Evolutionary conservation across 257 asterid species (phyloP), one percentile per base, ranked within the genome.

Genomic region (Nicotiana obtusifolia): DNA sequence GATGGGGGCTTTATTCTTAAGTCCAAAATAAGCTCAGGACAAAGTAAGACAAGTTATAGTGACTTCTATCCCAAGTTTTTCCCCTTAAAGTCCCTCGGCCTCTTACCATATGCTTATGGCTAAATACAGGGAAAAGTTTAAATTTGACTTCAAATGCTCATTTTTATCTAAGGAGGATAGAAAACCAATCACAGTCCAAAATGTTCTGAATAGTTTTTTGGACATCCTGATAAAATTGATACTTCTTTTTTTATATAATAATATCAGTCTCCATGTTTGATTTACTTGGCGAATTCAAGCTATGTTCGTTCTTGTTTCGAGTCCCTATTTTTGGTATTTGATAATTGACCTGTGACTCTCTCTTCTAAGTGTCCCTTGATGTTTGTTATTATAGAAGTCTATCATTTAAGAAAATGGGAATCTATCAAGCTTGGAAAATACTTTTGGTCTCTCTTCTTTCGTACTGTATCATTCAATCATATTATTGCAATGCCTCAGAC

Each of bases 401-500:
- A 9, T 41, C 61, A 75, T 49, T 75, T 24, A 75, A 47, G 24
- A 75, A 24, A 49, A 75, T 75, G 79, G 62, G 41, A 49, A 49
- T 49, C 62, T 24, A 10, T 4, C 79, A 28, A 75, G 41, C 62
- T 28, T 49, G 62, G 62, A 75, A 49, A 49, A 4, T 75, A 14
- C 3, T 49, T 4, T 49, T 75, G 79, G 7, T 75, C 16, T 24
- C 26, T 75, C 24, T 75, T 49, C 33, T 49, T 75, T 49, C 62
- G 26, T 24, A 30, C 20, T 75, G 15, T 49, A 24, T 49, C 44
- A 4, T 75, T 7, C 79, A 24, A 24, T 7, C 62, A 49, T 8
- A 24, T 24, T 8, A 49, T 33, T 47, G 61, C 26, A 49, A 49
- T 44, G 80, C 95, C 19, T 80, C 68, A 59, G 87, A 88, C 85